Evolutionary conservation across 2,329 filamentous ascomycete species (phyloP).

Genomic region (Aureobasidium namibiae): DNA sequence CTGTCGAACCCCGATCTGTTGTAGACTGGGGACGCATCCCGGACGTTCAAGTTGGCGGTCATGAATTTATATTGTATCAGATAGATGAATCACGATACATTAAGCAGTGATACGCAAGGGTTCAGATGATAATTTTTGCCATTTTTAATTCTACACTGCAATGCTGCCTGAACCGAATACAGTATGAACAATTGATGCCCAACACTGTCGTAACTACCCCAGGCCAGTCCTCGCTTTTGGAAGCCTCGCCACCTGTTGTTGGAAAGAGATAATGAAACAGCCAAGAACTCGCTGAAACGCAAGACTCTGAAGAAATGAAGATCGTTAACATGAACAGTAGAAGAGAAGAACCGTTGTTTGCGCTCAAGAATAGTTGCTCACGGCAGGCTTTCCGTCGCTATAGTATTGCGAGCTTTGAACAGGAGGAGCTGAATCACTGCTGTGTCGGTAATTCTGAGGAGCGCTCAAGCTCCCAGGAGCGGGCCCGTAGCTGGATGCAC

Average conservation of each 20-base stretch:
- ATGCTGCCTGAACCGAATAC: background rate
- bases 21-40: background rate
- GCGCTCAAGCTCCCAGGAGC: background rate
- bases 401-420: constrained; percentile 5
- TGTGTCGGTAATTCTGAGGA: constrained; percentile 1
- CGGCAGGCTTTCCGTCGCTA: constrained; percentile 3
- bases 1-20: background rate
- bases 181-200: background rate
- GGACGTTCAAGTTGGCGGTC: too few relatives aligned
- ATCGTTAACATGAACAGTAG: background rate
- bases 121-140: background rate
- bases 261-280: background rate
- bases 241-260: background rate
- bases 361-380: background rate
- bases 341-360: background rate
- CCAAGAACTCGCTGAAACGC: background rate
- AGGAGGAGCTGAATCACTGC: background rate
- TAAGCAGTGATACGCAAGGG: background rate
- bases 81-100: background rate
- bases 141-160: background rate
- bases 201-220: background rate
- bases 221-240: background rate
- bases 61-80: background rate
- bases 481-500: background rate
- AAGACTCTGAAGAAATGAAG: background rate